Base-by-base conservation (phyloP, 1,139 yeast genomes). In the Hyphopichia khmerensis region DNA sequence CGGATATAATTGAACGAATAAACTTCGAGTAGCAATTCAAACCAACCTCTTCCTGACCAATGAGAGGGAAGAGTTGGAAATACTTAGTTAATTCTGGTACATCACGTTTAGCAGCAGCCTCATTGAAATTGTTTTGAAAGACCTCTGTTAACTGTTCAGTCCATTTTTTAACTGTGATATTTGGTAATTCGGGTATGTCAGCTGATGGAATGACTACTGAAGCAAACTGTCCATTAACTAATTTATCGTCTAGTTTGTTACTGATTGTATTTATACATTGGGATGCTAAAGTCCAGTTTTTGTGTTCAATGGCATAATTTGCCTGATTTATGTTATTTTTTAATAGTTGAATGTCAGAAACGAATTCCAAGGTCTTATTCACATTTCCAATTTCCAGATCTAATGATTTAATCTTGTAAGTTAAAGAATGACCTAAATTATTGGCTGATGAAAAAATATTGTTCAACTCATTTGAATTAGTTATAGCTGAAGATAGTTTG, bases 31-130 rank as follows among this genome's bases (percentile, higher is more conserved):
- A 93, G 49, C 90, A 81, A 38, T 79, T 79, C 40, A 95, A 67
- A 0, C 99, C 99, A 17, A 77, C 66, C 35, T 77, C 77, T 44
- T 82, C 81, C 54, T 84, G 79, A 9, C 87, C 87, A 31, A 95
- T 84, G 45, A 90, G 70, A 3, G 99, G 99, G 62, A 93, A 91
- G 49, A 90, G 69, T 55, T 87, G 87, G 65, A 93, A 93, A 59
- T 80, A 87, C 43, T 81, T 73, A 0, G 97, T 88, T 43, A 93
- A 67, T 43, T 80, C 75, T 36, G 78, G 82, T 45, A 87, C 87
- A 55, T 89, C 82, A 46, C 80, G 80, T 0, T 68, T 65, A 19
- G 67, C 62, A 1, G 96, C 87, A 1, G 97, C 96, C 33, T 72
- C 74, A 37, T 74, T 74, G 60, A 93, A 93, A 50, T 82, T 84